A percentile compares a stretch with the other conserved stretches of the same genome.
Conservation (phyloP, 148 eudicot genomes). For the Vaccinium darrowii region DNA sequence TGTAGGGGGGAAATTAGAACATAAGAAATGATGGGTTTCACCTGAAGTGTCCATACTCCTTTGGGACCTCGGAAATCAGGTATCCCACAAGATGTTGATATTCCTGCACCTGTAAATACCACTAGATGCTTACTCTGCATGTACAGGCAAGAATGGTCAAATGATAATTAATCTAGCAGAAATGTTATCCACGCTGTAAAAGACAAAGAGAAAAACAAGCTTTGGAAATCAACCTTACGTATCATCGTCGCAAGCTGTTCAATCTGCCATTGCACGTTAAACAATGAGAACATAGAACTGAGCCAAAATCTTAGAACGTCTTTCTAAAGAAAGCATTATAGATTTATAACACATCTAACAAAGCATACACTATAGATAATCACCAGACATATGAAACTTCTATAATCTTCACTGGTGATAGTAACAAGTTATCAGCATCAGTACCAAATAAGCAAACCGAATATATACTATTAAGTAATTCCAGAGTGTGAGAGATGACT, state of each 20-base stretch:
- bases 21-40: slow-evolving; percentile 11
- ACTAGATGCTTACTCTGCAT: slow-evolving; percentile 93
- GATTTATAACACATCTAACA: background rate
- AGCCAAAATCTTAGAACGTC: background rate
- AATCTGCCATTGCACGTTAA: slow-evolving; percentile 48
- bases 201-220: background rate
- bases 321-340: background rate
- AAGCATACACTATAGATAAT: background rate
- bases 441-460: background rate
- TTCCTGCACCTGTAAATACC: slow-evolving; percentile 90
- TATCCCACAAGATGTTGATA: slow-evolving; percentile 91
- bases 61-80: slow-evolving; percentile 96
- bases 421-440: background rate
- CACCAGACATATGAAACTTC: background rate
- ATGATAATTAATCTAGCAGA: background rate
- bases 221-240: slow-evolving; percentile 45
- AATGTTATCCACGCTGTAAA: background rate
- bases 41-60: slow-evolving; percentile 98
- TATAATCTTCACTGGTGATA: background rate
- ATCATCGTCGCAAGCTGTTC: slow-evolving; percentile 66
- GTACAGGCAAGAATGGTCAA: slow-evolving; percentile 4
- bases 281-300: slow-evolving; percentile 7
- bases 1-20: background rate
- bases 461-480: background rate
- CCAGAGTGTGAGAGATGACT: background rate